A percentile compares a stretch with the other conserved stretches of the same genome.
phyloP scores from a whole-genome alignment of 345 rosid genomes.

The Excoecaria agallocha region DNA sequence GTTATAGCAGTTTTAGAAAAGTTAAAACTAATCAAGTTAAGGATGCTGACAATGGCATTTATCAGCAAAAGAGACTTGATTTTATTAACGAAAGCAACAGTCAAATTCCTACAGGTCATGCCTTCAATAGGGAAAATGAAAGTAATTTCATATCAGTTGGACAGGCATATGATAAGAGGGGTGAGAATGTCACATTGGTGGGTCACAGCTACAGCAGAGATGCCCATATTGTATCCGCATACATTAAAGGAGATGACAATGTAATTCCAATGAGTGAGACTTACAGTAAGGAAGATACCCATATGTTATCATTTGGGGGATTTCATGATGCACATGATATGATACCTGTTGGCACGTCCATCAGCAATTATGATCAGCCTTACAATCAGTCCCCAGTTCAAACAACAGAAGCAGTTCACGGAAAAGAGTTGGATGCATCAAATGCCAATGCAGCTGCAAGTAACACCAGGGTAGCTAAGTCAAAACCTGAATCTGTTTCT shows the following conservation, averaged over 20 bases:
- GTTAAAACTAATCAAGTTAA: conserved; percentile 63
- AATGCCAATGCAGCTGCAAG: conserved; percentile 30
- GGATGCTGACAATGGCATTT: conserved; percentile 42
- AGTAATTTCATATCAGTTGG: conserved; percentile 41
- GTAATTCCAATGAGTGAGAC: conserved; percentile 30
- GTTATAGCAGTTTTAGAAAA: conserved; percentile 56
- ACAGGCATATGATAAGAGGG: conserved; percentile 35
- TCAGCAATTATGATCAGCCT: conserved; percentile 43
- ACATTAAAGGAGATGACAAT: conserved; percentile 35
- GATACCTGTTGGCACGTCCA: conserved; percentile 39
- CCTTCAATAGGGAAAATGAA: conserved; percentile 42
- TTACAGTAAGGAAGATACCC: conserved; percentile 52
- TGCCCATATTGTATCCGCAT: conserved; percentile 31
- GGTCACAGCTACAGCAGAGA: conserved; percentile 45
- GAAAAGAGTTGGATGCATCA: conserved; percentile 42
- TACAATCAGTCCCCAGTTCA: conserved; percentile 44
- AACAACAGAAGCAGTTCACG: conserved; percentile 38
- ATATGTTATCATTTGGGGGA: conserved; percentile 58
- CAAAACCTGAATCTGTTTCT: conserved; percentile 44
- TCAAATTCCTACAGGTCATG: conserved; percentile 38
- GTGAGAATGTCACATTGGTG: conserved; percentile 42
- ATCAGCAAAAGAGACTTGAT: conserved; percentile 39
- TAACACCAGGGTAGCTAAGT: conserved; percentile 36
- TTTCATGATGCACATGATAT: conserved; percentile 49
- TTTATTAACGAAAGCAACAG: conserved; percentile 33